Evolutionary conservation across 2,329 filamentous ascomycete genomes (phyloP), one percentile per base, ranked within the genome.

Genomic region (Aspergillus aculeatinus): DNA sequence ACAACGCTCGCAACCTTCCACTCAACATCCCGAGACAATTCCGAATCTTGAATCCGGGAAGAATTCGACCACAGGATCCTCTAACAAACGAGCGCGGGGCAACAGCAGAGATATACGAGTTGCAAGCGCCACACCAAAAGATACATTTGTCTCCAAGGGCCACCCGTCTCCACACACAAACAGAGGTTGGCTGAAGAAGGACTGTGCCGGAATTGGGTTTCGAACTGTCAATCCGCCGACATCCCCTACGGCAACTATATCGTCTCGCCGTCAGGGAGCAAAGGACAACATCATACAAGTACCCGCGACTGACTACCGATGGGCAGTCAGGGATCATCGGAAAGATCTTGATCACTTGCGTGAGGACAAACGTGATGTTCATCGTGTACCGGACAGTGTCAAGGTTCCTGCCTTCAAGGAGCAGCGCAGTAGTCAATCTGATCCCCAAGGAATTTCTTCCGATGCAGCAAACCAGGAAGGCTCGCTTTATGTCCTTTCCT

Each of bases 201-300:
- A 70, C 35, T 63, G 67, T 10, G 68, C 62, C 21, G 65, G 61
- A 11, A 67, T 67, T 58, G 65, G 67, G 16, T 75, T 74, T 39
- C 63, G 62, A n/a, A 65, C 67, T 27, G 64, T 74, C 19, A 71
- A 76, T n/a, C 73, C 73, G 6, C 75, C 75, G 19, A 74, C 70
- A 23, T 76, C 74, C 3, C 74, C 74, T 14, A 74, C 74, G 14
- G 59, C 67, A 11, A 67, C 67, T 9, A 55, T 68, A 21, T 64
- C 62, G 25, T 60, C 64, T 29, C 67, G 70, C n/a, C 61, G 60
- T 27, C 57, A 42, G 4, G 65, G 66, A 47, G 51, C 25, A 16
- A 67, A 63, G n/a, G 29, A 55, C 42, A 60, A 57, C 27, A 50
- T 48, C 16, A 51, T 55, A 33, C 53, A 55, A 33, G 53, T 55